phyloP scores from a whole-genome alignment of 179 eudicot species.

The Corrigiola litoralis region DNA sequence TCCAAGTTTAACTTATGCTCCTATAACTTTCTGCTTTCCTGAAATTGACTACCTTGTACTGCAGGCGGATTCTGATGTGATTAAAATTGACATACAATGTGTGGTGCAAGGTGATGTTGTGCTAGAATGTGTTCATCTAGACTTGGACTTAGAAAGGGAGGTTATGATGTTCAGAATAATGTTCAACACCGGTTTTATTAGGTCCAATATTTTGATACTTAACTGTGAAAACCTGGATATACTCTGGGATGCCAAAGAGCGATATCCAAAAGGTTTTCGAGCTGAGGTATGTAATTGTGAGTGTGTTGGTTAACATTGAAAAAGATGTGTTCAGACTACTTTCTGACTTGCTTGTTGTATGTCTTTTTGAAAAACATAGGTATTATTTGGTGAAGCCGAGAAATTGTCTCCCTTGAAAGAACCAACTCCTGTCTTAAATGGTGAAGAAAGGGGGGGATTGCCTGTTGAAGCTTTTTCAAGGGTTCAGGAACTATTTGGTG shows the following conservation, averaged over 20 bases:
- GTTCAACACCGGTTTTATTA: constrained; percentile 94
- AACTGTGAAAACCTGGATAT: constrained; percentile 85
- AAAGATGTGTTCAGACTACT: not conserved
- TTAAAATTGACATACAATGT: constrained; percentile 91
- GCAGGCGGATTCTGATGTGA: constrained; percentile 95
- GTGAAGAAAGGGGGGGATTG: constrained; percentile 86
- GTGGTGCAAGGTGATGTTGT: constrained; percentile 95
- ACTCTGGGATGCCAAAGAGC: constrained; percentile 91
- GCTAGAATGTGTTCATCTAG: constrained; percentile 87
- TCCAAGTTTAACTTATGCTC: not conserved
- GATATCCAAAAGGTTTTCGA: constrained; percentile 88
- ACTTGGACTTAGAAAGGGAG: constrained; percentile 84
- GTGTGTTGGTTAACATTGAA: not conserved
- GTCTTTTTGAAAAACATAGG: constrained; percentile 35
- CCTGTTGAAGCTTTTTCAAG: constrained; percentile 96
- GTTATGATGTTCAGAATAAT: constrained; percentile 95
- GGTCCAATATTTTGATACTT: constrained; percentile 85
- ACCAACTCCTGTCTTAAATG: constrained; percentile 62
- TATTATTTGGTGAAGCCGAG: constrained; percentile 88
- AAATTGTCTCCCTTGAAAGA: constrained; percentile 59
- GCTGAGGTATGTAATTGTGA: constrained; percentile 58
- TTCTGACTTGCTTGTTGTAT: constrained; percentile 10
- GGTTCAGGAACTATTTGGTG: constrained; percentile 89
- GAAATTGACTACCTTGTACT: constrained; percentile 15
- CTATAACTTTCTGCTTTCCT: constrained; percentile 17